phyloP scores from a whole-genome alignment of 78 protist species.

The Bigelowiella natans region DNA sequence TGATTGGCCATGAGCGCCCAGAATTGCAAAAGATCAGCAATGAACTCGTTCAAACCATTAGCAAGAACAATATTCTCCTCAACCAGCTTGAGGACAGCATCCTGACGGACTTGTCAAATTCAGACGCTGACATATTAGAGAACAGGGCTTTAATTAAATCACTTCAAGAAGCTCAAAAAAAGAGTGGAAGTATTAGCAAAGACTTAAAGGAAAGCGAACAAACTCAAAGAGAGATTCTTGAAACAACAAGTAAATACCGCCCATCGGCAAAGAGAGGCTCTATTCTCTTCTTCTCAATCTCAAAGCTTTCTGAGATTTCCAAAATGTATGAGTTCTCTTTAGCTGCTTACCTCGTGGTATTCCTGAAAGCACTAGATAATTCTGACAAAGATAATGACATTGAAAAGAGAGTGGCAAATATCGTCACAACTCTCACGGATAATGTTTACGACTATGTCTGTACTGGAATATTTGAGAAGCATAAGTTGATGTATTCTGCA shows the following conservation, averaged over 20 bases:
- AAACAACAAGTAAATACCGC: constrained; percentile 44
- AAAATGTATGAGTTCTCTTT: constrained; percentile 81
- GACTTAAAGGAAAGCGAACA: constrained; percentile 46
- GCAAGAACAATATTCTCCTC: constrained; percentile 43
- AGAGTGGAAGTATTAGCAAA: constrained; percentile 48
- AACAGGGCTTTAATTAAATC: constrained; percentile 66
- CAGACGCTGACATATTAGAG: constrained; percentile 66
- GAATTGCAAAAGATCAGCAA: constrained; percentile 44
- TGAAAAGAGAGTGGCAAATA: constrained; percentile 47
- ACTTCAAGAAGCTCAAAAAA: constrained; percentile 62
- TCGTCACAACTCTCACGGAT: constrained; percentile 53
- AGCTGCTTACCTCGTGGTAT: constrained; percentile 59
- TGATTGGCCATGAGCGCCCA: constrained; percentile 50
- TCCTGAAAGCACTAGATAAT: constrained; percentile 35
- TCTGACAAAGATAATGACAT: constrained; percentile 18
- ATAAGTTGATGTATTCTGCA: constrained; percentile 70
- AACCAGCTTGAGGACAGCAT: constrained; percentile 77
- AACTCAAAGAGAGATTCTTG: constrained; percentile 49
- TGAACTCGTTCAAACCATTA: constrained; percentile 43
- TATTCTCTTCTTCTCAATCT: constrained; percentile 65
- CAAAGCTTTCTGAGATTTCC: constrained; percentile 46
- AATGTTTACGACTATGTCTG: constrained; percentile 60
- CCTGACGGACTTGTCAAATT: constrained; percentile 53
- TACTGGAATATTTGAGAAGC: constrained; percentile 66
- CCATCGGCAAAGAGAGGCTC: constrained; percentile 76